These are phyloP conservation scores for Naganishia antarctica DNA, from an alignment of 768 basidiomycete species.

Conservation along the genomic window DNA sequence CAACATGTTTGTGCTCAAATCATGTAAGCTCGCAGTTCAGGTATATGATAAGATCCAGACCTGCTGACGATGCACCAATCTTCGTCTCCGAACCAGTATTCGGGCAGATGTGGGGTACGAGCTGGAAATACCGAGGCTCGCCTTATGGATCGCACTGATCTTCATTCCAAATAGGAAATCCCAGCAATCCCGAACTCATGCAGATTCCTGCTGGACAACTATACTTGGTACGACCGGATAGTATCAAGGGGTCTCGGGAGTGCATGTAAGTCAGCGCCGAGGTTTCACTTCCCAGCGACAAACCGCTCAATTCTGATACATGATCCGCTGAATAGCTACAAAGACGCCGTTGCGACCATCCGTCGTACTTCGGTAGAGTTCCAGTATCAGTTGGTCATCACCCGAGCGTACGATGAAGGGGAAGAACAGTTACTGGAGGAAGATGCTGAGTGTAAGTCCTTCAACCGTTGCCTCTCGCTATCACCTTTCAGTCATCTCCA, in stretches of 20 bases:
- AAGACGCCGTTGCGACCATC: slow-evolving; percentile 90
- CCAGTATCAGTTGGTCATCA: slow-evolving; percentile 78
- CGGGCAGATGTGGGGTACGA: slow-evolving; percentile 91
- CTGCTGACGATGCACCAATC: neutral
- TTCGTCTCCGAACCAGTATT: slow-evolving; percentile 58
- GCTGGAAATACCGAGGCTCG: too few relatives aligned
- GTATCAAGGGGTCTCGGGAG: slow-evolving; percentile 84
- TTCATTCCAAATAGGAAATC: slow-evolving; percentile 65
- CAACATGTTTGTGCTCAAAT: slow-evolving; percentile 48
- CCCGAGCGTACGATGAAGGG: slow-evolving; percentile 94
- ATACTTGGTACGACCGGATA: slow-evolving; percentile 82
- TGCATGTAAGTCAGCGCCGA: slow-evolving; percentile 71
- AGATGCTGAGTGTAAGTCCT: slow-evolving; percentile 56
- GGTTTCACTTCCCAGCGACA: neutral
- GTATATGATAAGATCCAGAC: slow-evolving; percentile 28
- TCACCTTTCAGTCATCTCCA: too few relatives aligned
- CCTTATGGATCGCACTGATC: slow-evolving; percentile 46
- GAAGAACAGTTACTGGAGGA: slow-evolving; percentile 92
- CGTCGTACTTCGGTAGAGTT: slow-evolving; percentile 70
- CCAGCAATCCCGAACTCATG: slow-evolving; percentile 88
- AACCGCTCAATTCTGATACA: neutral
- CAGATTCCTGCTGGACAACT: slow-evolving; percentile 89
- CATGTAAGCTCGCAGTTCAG: slow-evolving; percentile 39
- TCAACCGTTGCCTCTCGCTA: neutral
- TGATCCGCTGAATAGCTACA: slow-evolving; percentile 60